Evolutionary conservation across 2,329 filamentous ascomycete species (phyloP).

Genomic region (Colletotrichum destructivum): DNA sequence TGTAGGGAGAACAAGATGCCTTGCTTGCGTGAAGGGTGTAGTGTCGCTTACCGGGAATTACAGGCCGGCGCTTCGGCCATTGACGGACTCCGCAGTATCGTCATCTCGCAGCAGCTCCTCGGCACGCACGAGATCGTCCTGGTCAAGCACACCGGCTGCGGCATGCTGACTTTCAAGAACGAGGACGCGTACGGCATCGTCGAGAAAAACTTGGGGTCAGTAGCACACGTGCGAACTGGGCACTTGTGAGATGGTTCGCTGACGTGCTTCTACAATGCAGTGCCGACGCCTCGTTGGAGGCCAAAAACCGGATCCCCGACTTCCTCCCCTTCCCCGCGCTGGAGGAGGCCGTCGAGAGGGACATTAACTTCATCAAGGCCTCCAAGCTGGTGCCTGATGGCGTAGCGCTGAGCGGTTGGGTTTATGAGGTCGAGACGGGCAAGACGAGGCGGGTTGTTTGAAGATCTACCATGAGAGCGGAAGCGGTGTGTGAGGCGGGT

Average conservation of each 20-base stretch:
- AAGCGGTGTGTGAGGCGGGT: conserved; percentile 5
- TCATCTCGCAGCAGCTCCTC: conserved; percentile 85
- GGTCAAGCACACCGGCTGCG: conserved; percentile 82
- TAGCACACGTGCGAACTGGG: conserved; percentile 42
- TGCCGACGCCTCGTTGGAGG: conserved; percentile 44
- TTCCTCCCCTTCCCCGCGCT: conserved; percentile 78
- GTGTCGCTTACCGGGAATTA: conserved; percentile 13
- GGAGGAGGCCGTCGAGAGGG: conserved; percentile 74
- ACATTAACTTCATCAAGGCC: conserved; percentile 74
- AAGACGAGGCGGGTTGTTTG: conserved; percentile 54
- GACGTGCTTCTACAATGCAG: conserved; percentile 19
- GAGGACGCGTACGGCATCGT: conserved; percentile 67
- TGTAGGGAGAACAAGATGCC: conserved; percentile 43
- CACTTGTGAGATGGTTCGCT: not conserved
- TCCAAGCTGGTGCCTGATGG: conserved; percentile 72
- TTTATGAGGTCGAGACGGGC: conserved; percentile 85
- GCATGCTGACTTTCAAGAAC: conserved; percentile 80
- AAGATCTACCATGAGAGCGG: conserved; percentile 43
- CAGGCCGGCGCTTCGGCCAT: conserved; percentile 74
- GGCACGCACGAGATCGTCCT: conserved; percentile 82
- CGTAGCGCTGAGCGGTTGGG: conserved; percentile 78
- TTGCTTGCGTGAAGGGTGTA: too few relatives aligned
- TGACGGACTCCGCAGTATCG: conserved; percentile 80
- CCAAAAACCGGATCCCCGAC: conserved; percentile 57
- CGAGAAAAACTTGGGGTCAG: conserved; percentile 67